Base-by-base conservation (phyloP, 805 yeast genomes). In the Metschnikowia reukaufii region DNA sequence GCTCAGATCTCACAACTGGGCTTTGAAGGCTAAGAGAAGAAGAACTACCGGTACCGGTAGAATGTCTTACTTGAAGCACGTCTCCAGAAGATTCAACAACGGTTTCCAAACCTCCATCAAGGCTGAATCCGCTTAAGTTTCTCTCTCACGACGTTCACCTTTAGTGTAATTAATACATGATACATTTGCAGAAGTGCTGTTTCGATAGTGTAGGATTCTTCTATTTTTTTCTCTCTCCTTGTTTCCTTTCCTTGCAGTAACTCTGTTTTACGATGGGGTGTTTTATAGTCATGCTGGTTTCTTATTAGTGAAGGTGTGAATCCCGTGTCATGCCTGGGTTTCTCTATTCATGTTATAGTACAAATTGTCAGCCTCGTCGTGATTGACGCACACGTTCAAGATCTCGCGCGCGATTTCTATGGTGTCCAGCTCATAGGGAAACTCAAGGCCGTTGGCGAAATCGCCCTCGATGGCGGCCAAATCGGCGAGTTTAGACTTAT, bases 41-140 rank as follows among this genome's bases (percentile, higher is more conserved):
- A 86, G 87, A 78, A 94, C 99, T 65, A 91, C 97, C 66, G 99
- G 99, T 83, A 84, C 98, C 76, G 99, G 99, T 80, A 95, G 99
- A 82, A 88, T 89, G 95, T 82, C 91, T 76, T 83, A 92, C 90
- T 84, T 94, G 78, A 94, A 92, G 84, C 85, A 84, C 78, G 96
- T 94, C 67, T 79, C 94, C 65, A 91, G 98, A 85, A 88, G 90
- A 83, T 92, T 92, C 88, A 88, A 91, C 88, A 92, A 92, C 85
- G 96, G 90, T 75, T 94, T 94, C 97, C 97, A 88, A 78, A 73
- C 96, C 67, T 88, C 90, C 74, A 80, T 76, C 64, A 75, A 79
- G 77, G 77, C 86, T 66, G 77, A 77, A 73, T 70, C 84, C 62
- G 84, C 82, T 68, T 81, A 81, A 42, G 44, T 42, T 40, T 38